Conservation (phyloP, 1,284 basidiomycete species). For the Cutaneotrichosporon cavernicola region DNA sequence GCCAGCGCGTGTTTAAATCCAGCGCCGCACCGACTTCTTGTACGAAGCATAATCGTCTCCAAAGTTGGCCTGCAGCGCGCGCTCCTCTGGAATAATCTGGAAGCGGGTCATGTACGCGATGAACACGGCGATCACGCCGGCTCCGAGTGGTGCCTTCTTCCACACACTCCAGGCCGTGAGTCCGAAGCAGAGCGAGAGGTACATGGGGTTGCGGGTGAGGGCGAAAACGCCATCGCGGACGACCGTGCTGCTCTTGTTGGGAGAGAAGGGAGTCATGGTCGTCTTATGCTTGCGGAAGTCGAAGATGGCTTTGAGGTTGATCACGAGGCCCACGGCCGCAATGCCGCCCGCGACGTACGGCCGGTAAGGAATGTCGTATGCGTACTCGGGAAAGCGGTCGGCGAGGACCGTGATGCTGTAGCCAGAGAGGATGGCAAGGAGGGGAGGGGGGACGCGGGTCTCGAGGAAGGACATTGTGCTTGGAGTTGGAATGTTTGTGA, state of each 20-base stretch:
- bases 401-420: conserved; percentile 8
- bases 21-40: conserved; percentile 1
- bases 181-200: conserved; percentile 5
- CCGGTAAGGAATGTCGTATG: conserved; percentile 2
- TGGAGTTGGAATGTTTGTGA: too few species aligned
- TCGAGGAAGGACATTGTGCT: conserved; percentile 14
- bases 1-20: neutral
- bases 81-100: conserved; percentile 20
- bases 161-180: conserved; percentile 15
- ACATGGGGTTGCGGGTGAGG: conserved; percentile 18
- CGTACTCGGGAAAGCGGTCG: conserved; percentile 5
- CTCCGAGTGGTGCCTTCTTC: conserved; percentile 7
- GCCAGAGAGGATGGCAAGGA: conserved; percentile 5
- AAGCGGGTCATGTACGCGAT: conserved; percentile 14
- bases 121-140: conserved; percentile 5
- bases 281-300: conserved; percentile 6
- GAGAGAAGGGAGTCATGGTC: conserved; percentile 9
- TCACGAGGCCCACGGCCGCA: conserved; percentile 9
- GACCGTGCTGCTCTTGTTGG: neutral
- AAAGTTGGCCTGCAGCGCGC: conserved; percentile 3
- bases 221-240: conserved; percentile 9
- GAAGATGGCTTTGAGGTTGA: neutral
- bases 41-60: conserved; percentile 6
- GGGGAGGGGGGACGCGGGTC: conserved; percentile 12
- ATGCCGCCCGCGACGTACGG: conserved; percentile 9